Base-by-base conservation (phyloP, 1,139 yeast genomes). In the Pichia inconspicua region DNA sequence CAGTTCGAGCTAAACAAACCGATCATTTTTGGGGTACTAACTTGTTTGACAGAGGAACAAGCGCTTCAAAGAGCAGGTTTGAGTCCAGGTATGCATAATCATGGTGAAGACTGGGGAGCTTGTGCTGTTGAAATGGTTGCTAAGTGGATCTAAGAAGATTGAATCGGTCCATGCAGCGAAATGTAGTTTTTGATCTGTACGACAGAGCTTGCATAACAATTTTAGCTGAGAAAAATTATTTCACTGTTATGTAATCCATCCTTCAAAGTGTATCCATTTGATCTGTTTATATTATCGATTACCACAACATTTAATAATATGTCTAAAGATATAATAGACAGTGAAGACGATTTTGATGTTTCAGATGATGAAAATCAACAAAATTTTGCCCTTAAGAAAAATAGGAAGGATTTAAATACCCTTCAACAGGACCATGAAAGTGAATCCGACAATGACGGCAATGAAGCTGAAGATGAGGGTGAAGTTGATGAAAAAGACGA, bases 41-140 rank as follows among this genome's bases (percentile, higher is more conserved):
- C 97, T 34, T 90, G 97, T 67, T 69, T 90, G 60, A 89, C 96
- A 28, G 96, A 89, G 58, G 92, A 84, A 61, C 98, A 92, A 70
- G 98, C 98, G 19, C 77, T 83, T 58, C 82, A 83, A 34, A 81
- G 98, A 68, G 96, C 97, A 11, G 98, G 97, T n/a, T 70, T 92
- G 54, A 77, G 82, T 52, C 71, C 70, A 31, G 87, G 82, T 44
- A 77, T 80, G 82, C 98, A 92, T 68, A 92, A 92, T 71, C 98
- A 92, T 64, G 98, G 98, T 54, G 88, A 79, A 62, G 97, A 92
- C 67, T 92, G 97, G 97, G 98, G 95, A 59, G 92, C 95, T 42
- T 97, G 97, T 51, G 97, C 97, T n/a, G 96, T 92, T 37, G 98
- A 92, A 71, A 90, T 89, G 97, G 82, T 83, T 11, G 56, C 72